A percentile compares a stretch with the other conserved stretches of the same genome.
These are phyloP conservation scores for Aspergillus unguis DNA, from an alignment of 2,329 filamentous ascomycete species.

Conservation along the genomic window DNA sequence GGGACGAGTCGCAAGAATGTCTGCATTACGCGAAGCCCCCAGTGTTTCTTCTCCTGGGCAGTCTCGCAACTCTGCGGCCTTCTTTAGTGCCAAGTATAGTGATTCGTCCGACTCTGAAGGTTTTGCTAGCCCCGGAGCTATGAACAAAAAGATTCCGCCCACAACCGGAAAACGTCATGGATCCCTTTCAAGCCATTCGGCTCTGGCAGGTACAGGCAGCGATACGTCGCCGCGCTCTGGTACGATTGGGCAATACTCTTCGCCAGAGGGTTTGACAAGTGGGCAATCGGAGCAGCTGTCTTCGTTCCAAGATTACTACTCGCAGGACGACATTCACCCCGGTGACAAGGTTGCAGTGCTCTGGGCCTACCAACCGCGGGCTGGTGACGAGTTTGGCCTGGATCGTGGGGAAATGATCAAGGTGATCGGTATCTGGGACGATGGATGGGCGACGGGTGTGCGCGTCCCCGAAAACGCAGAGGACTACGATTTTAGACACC, in stretches of 20 bases:
- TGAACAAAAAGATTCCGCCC: constrained; percentile 49
- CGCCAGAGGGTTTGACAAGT: constrained; percentile 75
- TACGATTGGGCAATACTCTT: constrained; percentile 73
- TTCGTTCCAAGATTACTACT: constrained; percentile 99
- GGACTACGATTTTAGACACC: constrained; percentile 76
- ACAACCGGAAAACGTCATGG: constrained; percentile 66
- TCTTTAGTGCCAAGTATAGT: constrained; percentile 50
- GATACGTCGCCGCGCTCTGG: constrained; percentile 69
- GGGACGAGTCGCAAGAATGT: constrained; percentile 91
- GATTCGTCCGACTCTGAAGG: constrained; percentile 61
- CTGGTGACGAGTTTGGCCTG: constrained; percentile 85
- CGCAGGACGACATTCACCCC: constrained; percentile 89
- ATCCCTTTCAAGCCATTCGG: constrained; percentile 84
- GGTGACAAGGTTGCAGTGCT: constrained; percentile 85
- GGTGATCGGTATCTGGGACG: constrained; percentile 97
- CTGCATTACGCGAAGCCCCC: constrained; percentile 76
- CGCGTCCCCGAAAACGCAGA: constrained; percentile 79
- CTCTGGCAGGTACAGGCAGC: constrained; percentile 60
- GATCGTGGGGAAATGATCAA: constrained; percentile 98
- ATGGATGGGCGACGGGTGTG: constrained; percentile 95
- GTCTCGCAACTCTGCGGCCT: constrained; percentile 50
- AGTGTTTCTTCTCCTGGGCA: constrained; percentile 56
- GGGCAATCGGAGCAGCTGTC: constrained; percentile 93
- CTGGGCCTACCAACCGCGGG: constrained; percentile 95
- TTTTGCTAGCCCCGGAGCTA: constrained; percentile 68